These are phyloP conservation scores for Rhynchosporium secalis DNA, from an alignment of 2,329 filamentous ascomycete genomes.

Conservation along the genomic window DNA sequence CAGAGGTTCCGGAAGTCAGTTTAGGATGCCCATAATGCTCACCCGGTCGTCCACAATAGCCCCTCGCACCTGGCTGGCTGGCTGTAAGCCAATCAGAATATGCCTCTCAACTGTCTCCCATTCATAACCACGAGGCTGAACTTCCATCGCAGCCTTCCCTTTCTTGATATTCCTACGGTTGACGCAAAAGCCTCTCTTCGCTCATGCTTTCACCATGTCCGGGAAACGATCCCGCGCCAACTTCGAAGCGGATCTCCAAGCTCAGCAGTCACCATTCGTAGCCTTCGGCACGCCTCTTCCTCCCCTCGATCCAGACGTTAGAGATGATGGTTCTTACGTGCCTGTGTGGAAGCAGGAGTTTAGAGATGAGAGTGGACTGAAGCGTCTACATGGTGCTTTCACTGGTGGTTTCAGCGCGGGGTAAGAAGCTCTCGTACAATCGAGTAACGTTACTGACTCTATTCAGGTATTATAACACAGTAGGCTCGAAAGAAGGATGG, in stretches of 20 bases:
- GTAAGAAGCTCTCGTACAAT: constrained; percentile 50
- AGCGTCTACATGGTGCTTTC: constrained; percentile 92
- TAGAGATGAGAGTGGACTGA: constrained; percentile 85
- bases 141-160: constrained; percentile 16
- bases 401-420: constrained; percentile 96
- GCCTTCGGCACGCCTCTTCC: constrained; percentile 84
- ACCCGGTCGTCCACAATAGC: constrained; percentile 7
- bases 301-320: constrained; percentile 69
- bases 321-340: constrained; percentile 89
- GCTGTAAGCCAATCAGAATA: constrained; percentile 18
- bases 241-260: constrained; percentile 73
- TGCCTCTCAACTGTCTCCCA: background rate
- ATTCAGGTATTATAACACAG: constrained; percentile 89
- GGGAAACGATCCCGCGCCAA: constrained; percentile 76
- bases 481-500: constrained; percentile 98
- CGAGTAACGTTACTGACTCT: constrained; percentile 31
- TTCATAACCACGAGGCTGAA: constrained; percentile 20
- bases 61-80: background rate
- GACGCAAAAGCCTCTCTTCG: background rate
- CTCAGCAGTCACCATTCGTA: constrained; percentile 70
- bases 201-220: constrained; percentile 56
- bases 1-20: no score
- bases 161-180: background rate
- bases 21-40: background rate
- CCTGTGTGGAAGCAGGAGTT: constrained; percentile 99